These are phyloP conservation scores for Umbilicaria muhlenbergii DNA, from an alignment of 495 filamentous ascomycete species.

Conservation along the genomic window DNA sequence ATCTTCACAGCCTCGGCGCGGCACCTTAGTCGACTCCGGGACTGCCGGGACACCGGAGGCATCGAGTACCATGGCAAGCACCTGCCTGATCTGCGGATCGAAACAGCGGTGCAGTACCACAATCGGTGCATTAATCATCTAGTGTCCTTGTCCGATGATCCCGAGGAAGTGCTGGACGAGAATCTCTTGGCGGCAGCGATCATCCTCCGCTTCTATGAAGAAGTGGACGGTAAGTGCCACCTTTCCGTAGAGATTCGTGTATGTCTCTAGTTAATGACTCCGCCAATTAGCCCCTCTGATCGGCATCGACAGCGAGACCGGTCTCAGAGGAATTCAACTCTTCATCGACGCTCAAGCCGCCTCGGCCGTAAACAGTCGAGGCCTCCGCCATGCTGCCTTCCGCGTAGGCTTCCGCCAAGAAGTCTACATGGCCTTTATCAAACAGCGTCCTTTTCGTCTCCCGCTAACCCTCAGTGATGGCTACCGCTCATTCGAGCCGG, in stretches of 20 bases:
- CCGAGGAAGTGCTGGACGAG: slow-evolving; percentile 18
- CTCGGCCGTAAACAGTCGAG: slow-evolving; percentile 3
- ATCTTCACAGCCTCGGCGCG: too few species aligned
- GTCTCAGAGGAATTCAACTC: slow-evolving; percentile 13
- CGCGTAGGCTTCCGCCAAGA: slow-evolving; percentile 24
- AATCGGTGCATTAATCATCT: slow-evolving; percentile 16
- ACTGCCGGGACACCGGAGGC: too few species aligned
- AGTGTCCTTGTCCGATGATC: slow-evolving; percentile 15
- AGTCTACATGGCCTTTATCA: slow-evolving; percentile 21
- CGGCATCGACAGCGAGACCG: slow-evolving; percentile 8
- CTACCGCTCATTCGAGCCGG: slow-evolving; percentile 15
- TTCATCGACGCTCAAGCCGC: slow-evolving; percentile 9
- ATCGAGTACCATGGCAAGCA: slow-evolving; percentile 4
- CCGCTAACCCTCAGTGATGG: slow-evolving; percentile 12
- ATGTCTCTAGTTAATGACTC: not conserved
- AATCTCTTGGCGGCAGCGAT: slow-evolving; percentile 18
- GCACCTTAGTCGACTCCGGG: too few species aligned
- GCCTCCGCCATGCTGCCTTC: slow-evolving; percentile 20
- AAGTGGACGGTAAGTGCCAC: slow-evolving; percentile 16
- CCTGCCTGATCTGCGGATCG: slow-evolving; percentile 11
- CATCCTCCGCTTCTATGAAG: slow-evolving; percentile 22
- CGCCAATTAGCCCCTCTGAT: slow-evolving; percentile 8
- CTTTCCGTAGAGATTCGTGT: not conserved
- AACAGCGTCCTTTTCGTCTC: slow-evolving; percentile 17
- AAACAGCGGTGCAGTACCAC: slow-evolving; percentile 18